Conservation (phyloP, 352 stramenopile species). For the Chrysophaeum taylorii region DNA sequence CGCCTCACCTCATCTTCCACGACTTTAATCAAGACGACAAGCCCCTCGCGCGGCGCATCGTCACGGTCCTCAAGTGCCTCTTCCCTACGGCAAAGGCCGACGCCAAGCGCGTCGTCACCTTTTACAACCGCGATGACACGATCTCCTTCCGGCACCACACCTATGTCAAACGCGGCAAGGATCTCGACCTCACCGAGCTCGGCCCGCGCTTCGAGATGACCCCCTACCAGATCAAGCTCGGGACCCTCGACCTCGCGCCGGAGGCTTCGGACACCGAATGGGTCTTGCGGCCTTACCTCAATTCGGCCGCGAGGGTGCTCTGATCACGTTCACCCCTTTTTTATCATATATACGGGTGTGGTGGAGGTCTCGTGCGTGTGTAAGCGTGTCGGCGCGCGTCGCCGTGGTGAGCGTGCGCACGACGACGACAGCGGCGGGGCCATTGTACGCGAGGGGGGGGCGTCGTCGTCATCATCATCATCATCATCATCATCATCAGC, state of each 20-base stretch:
- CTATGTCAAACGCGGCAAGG: too few relatives aligned
- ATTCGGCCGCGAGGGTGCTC: too few relatives aligned
- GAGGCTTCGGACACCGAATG: conserved; percentile 99
- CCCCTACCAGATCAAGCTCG: conserved; percentile 93
- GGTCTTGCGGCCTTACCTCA: conserved; percentile 98
- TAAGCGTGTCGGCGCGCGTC: too few relatives aligned
- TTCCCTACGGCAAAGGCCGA: conserved; percentile 94
- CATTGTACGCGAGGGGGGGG: too few relatives aligned
- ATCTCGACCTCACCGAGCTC: conserved; percentile 87
- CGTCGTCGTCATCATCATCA: too few relatives aligned
- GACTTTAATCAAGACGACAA: conserved; percentile 73
- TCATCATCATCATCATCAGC: too few relatives aligned
- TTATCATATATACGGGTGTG: too few relatives aligned
- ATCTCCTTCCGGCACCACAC: conserved; percentile 91
- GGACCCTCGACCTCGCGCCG: conserved; percentile 95
- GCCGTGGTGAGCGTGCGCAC: too few relatives aligned
- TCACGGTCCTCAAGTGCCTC: conserved; percentile 96
- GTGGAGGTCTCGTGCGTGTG: too few relatives aligned
- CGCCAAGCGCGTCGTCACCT: conserved; percentile 89
- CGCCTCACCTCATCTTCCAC: conserved; percentile 67
- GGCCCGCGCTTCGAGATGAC: conserved; percentile 96
- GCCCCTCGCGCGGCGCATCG: conserved; percentile 78
- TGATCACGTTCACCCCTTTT: too few relatives aligned
- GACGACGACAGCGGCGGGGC: too few relatives aligned
- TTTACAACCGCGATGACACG: conserved; percentile 95